A percentile compares a stretch with the other conserved stretches of the same genome.
phyloP scores from a whole-genome alignment of 2,329 filamentous ascomycete species.

The Fusarium oxysporum region DNA sequence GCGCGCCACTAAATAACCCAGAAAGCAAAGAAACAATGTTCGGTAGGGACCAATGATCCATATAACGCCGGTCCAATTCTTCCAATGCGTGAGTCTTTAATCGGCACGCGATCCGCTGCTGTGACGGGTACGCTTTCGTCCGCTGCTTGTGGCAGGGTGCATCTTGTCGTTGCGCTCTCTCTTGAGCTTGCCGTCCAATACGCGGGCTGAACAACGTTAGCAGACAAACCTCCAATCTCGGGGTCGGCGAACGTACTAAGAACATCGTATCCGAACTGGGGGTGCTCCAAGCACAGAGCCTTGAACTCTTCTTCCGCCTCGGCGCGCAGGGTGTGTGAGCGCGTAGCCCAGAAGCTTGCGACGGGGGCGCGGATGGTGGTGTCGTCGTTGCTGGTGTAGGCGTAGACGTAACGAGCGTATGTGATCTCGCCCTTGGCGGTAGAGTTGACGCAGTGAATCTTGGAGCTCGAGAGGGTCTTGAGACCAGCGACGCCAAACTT shows the following conservation, averaged over 20 bases:
- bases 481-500: constrained; percentile 77
- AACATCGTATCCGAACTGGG: constrained; percentile 93
- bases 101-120: constrained; percentile 53
- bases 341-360: constrained; percentile 44
- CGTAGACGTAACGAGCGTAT: constrained; percentile 76
- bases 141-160: constrained; percentile 62
- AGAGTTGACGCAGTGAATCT: constrained; percentile 91
- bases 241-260: constrained; percentile 68
- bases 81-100: neutral
- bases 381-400: constrained; percentile 38
- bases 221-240: rapidly evolving
- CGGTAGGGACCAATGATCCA: neutral
- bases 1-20: constrained; percentile 5
- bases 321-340: constrained; percentile 78
- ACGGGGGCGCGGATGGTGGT: constrained; percentile 39
- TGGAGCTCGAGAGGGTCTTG: constrained; percentile 82
- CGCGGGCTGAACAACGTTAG: constrained; percentile 61
- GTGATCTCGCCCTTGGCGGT: constrained; percentile 91
- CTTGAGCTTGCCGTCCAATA: constrained; percentile 75
- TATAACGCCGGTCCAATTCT: neutral
- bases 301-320: constrained; percentile 90
- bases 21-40: constrained; percentile 8
- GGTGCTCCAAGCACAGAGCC: constrained; percentile 85
- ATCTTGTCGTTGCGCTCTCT: constrained; percentile 70
- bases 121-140: constrained; percentile 68